Conservation (phyloP, 164 flowering plant genomes). For the Tetrastigma voinierianum region DNA sequence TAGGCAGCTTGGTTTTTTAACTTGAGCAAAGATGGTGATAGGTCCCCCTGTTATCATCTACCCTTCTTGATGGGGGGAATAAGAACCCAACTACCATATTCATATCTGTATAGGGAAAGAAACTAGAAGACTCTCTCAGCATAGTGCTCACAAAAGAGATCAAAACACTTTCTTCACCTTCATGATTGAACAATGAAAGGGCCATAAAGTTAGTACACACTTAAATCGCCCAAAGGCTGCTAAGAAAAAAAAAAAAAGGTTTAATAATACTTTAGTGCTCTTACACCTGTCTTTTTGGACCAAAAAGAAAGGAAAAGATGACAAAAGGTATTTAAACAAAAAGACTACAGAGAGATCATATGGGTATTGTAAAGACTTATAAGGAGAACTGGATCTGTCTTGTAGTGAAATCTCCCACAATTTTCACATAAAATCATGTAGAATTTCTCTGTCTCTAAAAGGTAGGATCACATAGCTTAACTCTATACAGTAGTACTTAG, state of each 20-base stretch:
- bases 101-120: neutral
- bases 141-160: neutral
- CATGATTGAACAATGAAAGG: conserved; percentile 7
- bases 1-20: neutral
- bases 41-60: conserved; percentile 16
- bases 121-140: neutral
- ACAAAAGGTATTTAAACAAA: neutral
- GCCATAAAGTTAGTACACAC: neutral
- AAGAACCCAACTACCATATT: conserved; percentile 19
- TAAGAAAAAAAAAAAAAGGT: conserved; percentile 1
- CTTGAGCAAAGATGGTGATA: neutral
- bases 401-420: too few species aligned
- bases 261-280: conserved; percentile 1
- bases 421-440: too few species aligned
- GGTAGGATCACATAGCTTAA: neutral
- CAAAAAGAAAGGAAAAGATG: neutral
- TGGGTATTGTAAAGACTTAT: neutral
- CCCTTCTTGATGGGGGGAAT: conserved; percentile 17
- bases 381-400: too few species aligned
- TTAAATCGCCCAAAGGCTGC: conserved; percentile 7
- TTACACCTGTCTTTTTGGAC: neutral
- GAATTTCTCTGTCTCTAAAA: too few species aligned
- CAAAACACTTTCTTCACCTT: neutral
- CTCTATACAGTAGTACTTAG: neutral
- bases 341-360: neutral